Conservation (phyloP, 1,284 basidiomycete genomes). For the Cryptococcus sp. region DNA sequence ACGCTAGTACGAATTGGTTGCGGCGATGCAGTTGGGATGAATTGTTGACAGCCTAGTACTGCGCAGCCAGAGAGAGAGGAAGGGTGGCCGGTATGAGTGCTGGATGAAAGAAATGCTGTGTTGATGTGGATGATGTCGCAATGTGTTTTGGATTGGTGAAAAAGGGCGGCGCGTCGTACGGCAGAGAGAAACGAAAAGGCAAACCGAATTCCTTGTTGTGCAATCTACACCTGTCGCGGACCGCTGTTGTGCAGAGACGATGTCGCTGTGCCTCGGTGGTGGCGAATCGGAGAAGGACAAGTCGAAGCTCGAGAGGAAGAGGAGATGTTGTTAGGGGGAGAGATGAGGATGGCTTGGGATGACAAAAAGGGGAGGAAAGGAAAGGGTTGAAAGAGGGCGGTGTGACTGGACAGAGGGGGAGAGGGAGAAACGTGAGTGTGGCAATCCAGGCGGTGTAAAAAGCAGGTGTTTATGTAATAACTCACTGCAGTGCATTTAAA, state of each 20-base stretch:
- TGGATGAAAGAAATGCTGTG: conserved; percentile 5
- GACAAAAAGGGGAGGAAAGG: background rate
- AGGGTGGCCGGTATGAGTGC: background rate
- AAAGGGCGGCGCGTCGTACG: too few relatives aligned
- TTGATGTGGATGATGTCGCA: background rate
- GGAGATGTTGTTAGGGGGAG: background rate
- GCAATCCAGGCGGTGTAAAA: background rate
- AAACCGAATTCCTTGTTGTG: too few relatives aligned
- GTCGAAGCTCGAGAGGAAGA: background rate
- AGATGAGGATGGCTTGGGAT: background rate
- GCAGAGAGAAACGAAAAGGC: too few relatives aligned
- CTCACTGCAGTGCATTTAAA: too few relatives aligned
- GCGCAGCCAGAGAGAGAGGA: too few relatives aligned
- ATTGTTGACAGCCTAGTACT: too few relatives aligned
- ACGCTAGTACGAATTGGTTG: too few relatives aligned
- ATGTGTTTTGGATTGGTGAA: too few relatives aligned
- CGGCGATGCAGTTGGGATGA: too few relatives aligned
- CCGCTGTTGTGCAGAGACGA: background rate
- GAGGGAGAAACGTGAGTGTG: background rate
- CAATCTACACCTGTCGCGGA: too few relatives aligned
- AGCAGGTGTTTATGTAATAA: too few relatives aligned
- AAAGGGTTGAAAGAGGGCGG: background rate
- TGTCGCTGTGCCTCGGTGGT: background rate
- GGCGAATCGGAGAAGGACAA: background rate
- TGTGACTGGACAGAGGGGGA: background rate